phyloP scores from a whole-genome alignment of 495 filamentous ascomycete species.

The Cercophora samala region DNA sequence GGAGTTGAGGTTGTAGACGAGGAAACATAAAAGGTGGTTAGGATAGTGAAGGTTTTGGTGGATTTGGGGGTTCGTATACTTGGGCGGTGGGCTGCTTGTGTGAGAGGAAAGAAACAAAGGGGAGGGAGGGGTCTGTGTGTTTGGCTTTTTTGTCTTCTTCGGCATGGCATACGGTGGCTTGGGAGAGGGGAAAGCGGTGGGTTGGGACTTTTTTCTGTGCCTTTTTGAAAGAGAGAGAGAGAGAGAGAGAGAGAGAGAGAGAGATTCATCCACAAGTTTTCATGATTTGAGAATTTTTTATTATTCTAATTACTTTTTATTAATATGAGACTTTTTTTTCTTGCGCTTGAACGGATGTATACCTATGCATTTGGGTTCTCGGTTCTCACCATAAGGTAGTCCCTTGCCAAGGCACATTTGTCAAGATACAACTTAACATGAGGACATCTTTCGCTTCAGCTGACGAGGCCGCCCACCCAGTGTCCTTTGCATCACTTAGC shows the following conservation, averaged over 20 bases:
- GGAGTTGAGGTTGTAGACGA: conserved; percentile 63
- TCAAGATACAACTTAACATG: no score
- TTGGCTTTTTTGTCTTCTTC: not conserved
- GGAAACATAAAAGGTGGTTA: not conserved
- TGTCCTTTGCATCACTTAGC: no score
- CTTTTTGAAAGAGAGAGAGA: no score
- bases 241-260: not conserved
- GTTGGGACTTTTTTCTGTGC: not conserved
- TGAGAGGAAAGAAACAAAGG: not conserved
- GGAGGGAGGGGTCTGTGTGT: not conserved
- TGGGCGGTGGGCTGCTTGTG: not conserved
- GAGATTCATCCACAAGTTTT: not conserved
- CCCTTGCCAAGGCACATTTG: no score
- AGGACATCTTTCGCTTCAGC: no score
- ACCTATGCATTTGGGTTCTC: no score
- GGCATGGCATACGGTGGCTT: not conserved
- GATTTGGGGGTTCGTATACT: not conserved
- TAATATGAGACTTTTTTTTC: not conserved
- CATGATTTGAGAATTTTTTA: not conserved
- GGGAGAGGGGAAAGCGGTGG: not conserved
- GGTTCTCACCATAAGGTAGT: no score
- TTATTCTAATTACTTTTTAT: not conserved
- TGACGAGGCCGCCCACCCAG: no score
- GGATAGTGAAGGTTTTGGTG: not conserved
- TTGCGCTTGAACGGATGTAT: not conserved